These are phyloP conservation scores for Hygrophoropsis aurantiaca DNA, from an alignment of 768 basidiomycete genomes.

Conservation along the genomic window DNA sequence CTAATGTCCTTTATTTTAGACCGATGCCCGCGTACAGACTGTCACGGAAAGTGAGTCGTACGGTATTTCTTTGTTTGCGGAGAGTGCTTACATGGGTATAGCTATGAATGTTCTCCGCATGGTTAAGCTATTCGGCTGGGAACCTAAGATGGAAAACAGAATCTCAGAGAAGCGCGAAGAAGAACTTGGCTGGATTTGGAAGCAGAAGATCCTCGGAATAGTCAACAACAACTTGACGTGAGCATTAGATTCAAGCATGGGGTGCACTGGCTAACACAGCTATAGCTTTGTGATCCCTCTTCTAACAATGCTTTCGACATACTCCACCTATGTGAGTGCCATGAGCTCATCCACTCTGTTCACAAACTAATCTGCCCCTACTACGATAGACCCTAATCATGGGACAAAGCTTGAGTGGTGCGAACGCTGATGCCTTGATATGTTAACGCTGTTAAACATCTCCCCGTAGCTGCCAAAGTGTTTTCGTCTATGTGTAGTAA, in stretches of 20 bases:
- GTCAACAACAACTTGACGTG: constrained; percentile 31
- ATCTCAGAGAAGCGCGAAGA: constrained; percentile 58
- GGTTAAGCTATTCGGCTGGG: constrained; percentile 74
- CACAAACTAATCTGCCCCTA: too few relatives aligned
- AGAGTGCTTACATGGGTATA: constrained; percentile 17
- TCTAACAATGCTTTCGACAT: too few relatives aligned
- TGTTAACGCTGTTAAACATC: too few relatives aligned
- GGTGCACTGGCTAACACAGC: too few relatives aligned
- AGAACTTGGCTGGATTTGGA: constrained; percentile 57
- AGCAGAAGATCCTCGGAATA: constrained; percentile 50
- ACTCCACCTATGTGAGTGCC: too few relatives aligned
- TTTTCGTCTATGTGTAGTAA: constrained; percentile 37
- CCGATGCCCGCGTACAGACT: constrained; percentile 58
- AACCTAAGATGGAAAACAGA: constrained; percentile 47
- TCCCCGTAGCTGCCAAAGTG: constrained; percentile 29
- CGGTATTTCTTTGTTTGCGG: constrained; percentile 5
- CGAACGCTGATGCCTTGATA: too few relatives aligned
- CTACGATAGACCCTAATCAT: too few relatives aligned
- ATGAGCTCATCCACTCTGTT: too few relatives aligned
- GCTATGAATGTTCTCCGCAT: constrained; percentile 60
- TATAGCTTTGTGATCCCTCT: too few relatives aligned
- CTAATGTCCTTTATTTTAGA: constrained; percentile 21
- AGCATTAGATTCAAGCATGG: neutral
- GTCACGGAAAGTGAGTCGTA: constrained; percentile 56
- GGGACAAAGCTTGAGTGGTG: too few relatives aligned